Base-by-base conservation (phyloP, 257 asterid species). In the Penstemon davidsonii region DNA sequence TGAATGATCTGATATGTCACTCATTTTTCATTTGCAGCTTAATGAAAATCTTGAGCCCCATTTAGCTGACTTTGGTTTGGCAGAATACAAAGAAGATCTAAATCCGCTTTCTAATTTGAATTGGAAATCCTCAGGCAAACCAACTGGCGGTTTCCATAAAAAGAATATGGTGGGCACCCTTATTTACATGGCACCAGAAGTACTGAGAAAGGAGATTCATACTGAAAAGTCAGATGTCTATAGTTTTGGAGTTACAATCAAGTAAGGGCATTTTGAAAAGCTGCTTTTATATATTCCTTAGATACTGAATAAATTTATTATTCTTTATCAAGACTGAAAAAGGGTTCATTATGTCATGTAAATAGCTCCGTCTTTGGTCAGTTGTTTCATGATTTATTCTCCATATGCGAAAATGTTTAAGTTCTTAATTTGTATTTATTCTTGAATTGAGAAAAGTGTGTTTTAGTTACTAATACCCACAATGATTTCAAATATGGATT, bases 181-280 rank as follows among this genome's bases (percentile, higher is more conserved):
- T 71, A 87, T 90, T 80, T 93, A 93, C 87, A 93, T 93, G 99
- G 95, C 99, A 53, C 99, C 99, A 39, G 99, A 93, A 79, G 89
- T 93, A 71, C 84, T 90, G 81, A 85, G 71, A 73, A 93, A 90
- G 84, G 89, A 87, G 82, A 73, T 80, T 64, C 97, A 88, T 46
- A 87, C 97, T 12, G 99, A 93, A 83, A 90, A 88, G 72, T 90
- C 99, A 10, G 99, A 93, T 71, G 96, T 90, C 76, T 93, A 93
- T 70, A 93, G 99, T 79, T 93, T 90, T 73, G 99, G 95, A 18
- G 78, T 93, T 63, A 80, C 94, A 62, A 72, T 87, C 71, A 90
- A 93, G 99, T 90, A 85, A 81, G 97, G 60, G 64, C 62, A 64
- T 66, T 62, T 68, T 62, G 33, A 8, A 25, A 60, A 66, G 62